Base-by-base conservation (phyloP, 148 eudicot genomes). In the Rheum nobile region DNA sequence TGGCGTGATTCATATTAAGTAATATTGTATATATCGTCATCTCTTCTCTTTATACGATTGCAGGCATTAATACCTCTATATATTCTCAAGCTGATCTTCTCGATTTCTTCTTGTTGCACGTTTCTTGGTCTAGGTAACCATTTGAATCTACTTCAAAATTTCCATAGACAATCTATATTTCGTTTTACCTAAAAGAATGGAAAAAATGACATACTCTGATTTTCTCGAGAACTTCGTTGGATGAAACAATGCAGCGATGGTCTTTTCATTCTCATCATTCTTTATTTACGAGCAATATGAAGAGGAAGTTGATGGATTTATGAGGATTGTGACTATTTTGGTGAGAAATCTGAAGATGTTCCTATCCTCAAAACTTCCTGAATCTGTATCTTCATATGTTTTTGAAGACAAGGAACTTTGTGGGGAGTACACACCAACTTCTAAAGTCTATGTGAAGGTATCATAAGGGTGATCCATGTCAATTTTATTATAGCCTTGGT, bases 261-360 rank as follows among this genome's bases (percentile, higher is more conserved):
- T 81, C 74, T 84, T 86, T 70, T 77, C 90, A 2, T 95, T 95
- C 83, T 86, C 88, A 7, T 75, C 80, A 11, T 88, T 92, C 83
- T 90, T 83, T 75, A 83, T 86, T 75, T 95, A 90, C 67, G 97
- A 95, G 84, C 99, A 95, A 90, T 88, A 91, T 19, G 93, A 95
- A 74, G 87, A 80, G 46, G 89, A 87, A 81, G 76, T 87, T 17
- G 89, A 84, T 22, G 84, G 73, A 59, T 73, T 83, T 16, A 54
- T 71, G n/a, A 75, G 38, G 72, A 16, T 80, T 65, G 46, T 76
- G 13, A 43, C 19, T 44, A 74, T 22, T 39, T 12, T 74, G 28
- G 77, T 48, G 9, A 78, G 75, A 38, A 75, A 74, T 42, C 28
- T 76, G 26, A 26, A 34, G 70, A 42, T 34, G 37, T 54, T 17